Evolutionary conservation across 805 yeast genomes (phyloP).

Genomic region (Candida silvicultrix): DNA sequence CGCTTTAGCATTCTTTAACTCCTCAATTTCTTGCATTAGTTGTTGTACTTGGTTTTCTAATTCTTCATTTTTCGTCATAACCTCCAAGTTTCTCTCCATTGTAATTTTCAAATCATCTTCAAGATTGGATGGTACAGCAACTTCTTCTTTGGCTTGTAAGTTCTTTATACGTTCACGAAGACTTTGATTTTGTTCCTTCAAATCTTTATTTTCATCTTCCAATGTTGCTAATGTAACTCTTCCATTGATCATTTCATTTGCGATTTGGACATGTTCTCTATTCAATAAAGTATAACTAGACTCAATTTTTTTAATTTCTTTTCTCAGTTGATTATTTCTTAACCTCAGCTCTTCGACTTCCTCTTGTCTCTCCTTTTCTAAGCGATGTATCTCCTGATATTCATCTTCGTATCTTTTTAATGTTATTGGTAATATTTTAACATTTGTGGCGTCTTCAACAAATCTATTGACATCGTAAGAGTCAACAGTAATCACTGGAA

Average conservation of each 20-base stretch:
- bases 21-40: conserved; percentile 36
- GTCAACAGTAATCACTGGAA: conserved; percentile 18
- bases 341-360: conserved; percentile 66
- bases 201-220: conserved; percentile 64
- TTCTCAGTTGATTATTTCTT: conserved; percentile 65
- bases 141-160: conserved; percentile 26
- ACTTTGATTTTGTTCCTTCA: conserved; percentile 41
- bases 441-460: conserved; percentile 71
- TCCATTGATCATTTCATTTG: conserved; percentile 80
- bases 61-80: conserved; percentile 55
- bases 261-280: conserved; percentile 78
- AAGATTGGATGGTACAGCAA: conserved; percentile 31
- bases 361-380: conserved; percentile 49
- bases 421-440: conserved; percentile 67
- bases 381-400: conserved; percentile 72
- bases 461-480: conserved; percentile 64
- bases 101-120: conserved; percentile 51
- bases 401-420: conserved; percentile 68
- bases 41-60: conserved; percentile 46
- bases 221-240: conserved; percentile 71
- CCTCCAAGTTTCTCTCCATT: conserved; percentile 56
- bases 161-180: conserved; percentile 30
- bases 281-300: conserved; percentile 62
- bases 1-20: conserved; percentile 23
- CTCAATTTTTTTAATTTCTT: conserved; percentile 70